Base-by-base conservation (phyloP, 768 basidiomycete genomes). In the Lactifluus pinguis region DNA sequence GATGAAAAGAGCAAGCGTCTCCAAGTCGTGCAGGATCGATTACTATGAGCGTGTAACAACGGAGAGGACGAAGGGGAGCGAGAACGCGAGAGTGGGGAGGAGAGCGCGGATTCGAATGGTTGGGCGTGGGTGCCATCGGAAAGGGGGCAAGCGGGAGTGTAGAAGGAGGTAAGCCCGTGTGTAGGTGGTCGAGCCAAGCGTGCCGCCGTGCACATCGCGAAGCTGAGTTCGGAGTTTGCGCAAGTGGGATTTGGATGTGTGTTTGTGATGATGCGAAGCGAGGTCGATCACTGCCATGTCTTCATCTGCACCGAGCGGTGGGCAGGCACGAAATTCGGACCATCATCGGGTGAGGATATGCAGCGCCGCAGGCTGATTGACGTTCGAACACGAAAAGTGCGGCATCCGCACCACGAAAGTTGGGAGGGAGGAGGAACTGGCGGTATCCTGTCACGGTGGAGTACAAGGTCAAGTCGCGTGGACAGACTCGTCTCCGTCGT, bases 361-460 rank as follows among this genome's bases (percentile, higher is more conserved):
- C 62, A 92, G 77, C 9, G 85, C 82, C 48, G 82, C 76, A 0
- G 83, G 83, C 4, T 79, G 69, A 65, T 85, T 89, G 34, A 88
- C 86, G 68, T 92, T 92, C 89, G 70, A 87, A 94, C 76, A 92
- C 81, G 65, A 94, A 79, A 15, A 94, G 62, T 1, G 80, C 89
- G 1, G 90, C 92, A 67, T 92, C 89, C 3, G 90, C 88, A 2
- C 89, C 88, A 6, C 92, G 82, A 66, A 91, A 94, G 81, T 76
- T 0, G 90, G 89, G 17, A 42, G 85, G 1, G 89, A 89, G 74
- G 93, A 25, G 25, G 25, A 25, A 2, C 92, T 90, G 1, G 89
- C 88, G 0, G 89, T 92, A 68, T 92, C 90, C 86, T 90, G 65
- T 25, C 25, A 25, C 25, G 25, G 25, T 49, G 17, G n/a, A n/a